These are phyloP conservation scores for Tephrocybe rancida DNA, from an alignment of 768 basidiomycete genomes.

Conservation along the genomic window DNA sequence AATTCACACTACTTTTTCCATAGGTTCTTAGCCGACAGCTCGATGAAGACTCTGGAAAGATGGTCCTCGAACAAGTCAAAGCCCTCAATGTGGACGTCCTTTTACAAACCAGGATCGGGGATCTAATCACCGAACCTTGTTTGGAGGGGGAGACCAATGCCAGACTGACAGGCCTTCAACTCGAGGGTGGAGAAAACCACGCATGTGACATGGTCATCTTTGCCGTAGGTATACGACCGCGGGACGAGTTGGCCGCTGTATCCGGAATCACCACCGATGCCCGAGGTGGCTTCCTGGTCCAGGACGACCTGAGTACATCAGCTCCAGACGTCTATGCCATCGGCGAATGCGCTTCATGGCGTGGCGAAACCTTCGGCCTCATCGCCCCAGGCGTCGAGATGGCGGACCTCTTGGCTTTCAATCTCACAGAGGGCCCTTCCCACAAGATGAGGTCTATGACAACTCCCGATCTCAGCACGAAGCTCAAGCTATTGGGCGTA, in stretches of 20 bases:
- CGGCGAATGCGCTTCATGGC: constrained; percentile 77
- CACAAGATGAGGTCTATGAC: constrained; percentile 43
- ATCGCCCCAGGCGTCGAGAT: constrained; percentile 77
- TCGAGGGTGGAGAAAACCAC: constrained; percentile 48
- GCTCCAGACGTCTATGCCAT: constrained; percentile 67
- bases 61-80: constrained; percentile 22
- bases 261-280: constrained; percentile 52
- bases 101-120: constrained; percentile 15
- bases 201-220: constrained; percentile 61
- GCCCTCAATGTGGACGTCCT: constrained; percentile 19
- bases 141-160: constrained; percentile 18
- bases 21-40: constrained; percentile 22
- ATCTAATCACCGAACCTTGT: no score
- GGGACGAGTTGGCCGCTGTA: constrained; percentile 63
- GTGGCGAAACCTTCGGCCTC: constrained; percentile 67
- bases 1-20: background rate
- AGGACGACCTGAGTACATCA: constrained; percentile 58
- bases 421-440: constrained; percentile 56
- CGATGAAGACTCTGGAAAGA: constrained; percentile 27
- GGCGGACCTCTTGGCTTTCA: constrained; percentile 76
- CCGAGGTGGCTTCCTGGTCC: constrained; percentile 60
- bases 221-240: constrained; percentile 71
- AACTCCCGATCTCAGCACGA: constrained; percentile 69
- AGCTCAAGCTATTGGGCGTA: constrained; percentile 55
- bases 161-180: constrained; percentile 38